Percentiles rank a stretch among this genome's conserved stretches.
These are phyloP conservation scores for Cladophialophora carrionii DNA, from an alignment of 2,329 filamentous ascomycete genomes.

Conservation along the genomic window DNA sequence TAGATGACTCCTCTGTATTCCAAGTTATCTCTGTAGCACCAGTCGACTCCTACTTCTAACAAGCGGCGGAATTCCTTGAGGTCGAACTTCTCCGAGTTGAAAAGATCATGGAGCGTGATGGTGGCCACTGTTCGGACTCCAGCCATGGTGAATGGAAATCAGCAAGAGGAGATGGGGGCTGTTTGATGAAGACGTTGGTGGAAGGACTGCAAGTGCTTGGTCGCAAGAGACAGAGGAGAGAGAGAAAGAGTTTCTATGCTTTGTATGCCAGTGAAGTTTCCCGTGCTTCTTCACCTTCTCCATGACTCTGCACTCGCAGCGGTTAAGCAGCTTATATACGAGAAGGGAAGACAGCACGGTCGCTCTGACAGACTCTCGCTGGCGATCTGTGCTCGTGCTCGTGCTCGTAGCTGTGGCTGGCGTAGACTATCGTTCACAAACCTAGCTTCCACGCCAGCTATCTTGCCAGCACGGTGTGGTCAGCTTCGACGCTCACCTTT, in stretches of 20 bases:
- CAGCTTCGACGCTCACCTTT: neutral
- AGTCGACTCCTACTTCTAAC: neutral
- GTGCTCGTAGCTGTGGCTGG: neutral
- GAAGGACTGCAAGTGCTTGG: too few species aligned
- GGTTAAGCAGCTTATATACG: neutral
- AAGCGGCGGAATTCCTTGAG: neutral
- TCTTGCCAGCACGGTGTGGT: neutral
- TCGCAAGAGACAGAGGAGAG: neutral
- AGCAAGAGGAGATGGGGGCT: neutral
- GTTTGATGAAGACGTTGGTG: neutral
- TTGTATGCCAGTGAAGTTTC: neutral
- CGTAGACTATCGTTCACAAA: neutral
- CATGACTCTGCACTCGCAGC: neutral
- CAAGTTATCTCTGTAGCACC: neutral
- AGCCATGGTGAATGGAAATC: neutral
- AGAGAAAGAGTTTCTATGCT: neutral
- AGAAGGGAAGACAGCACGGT: neutral
- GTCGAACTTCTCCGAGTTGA: neutral
- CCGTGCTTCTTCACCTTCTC: neutral
- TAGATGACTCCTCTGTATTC: neutral
- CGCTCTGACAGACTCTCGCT: neutral
- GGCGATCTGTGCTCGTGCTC: neutral
- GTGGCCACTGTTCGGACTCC: neutral
- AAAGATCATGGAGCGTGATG: neutral
- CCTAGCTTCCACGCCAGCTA: neutral